A percentile compares a stretch with the other conserved stretches of the same genome.
These are phyloP conservation scores for Colletotrichum orbiculare DNA, from an alignment of 2,329 filamentous ascomycete species.

Conservation along the genomic window DNA sequence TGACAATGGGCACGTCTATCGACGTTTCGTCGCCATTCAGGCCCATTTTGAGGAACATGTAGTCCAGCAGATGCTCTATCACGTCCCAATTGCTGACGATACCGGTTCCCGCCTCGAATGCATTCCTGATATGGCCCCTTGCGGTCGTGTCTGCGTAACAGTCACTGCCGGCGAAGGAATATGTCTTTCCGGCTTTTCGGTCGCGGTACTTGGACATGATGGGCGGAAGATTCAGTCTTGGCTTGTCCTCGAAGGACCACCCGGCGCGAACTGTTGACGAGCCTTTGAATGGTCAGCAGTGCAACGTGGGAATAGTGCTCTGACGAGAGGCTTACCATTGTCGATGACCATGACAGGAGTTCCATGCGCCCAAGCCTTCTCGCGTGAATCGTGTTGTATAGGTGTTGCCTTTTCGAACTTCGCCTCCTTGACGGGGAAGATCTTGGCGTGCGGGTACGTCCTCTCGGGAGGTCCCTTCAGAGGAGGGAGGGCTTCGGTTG, in stretches of 20 bases:
- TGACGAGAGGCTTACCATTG: constrained; percentile 76
- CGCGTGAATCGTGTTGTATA: constrained; percentile 74
- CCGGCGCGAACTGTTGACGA: constrained; percentile 90
- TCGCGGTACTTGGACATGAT: constrained; percentile 97
- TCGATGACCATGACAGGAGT: constrained; percentile 92
- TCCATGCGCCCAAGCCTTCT: constrained; percentile 69
- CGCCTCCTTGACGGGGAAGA: constrained; percentile 72
- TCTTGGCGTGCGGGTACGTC: constrained; percentile 63
- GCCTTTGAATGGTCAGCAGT: constrained; percentile 61
- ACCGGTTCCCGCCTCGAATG: constrained; percentile 90
- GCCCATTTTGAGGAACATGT: constrained; percentile 93
- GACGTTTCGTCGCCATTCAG: constrained; percentile 79
- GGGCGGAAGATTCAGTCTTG: constrained; percentile 83
- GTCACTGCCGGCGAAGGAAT: constrained; percentile 91
- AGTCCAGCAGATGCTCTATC: constrained; percentile 94
- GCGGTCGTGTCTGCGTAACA: constrained; percentile 96
- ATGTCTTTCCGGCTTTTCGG: constrained; percentile 90
- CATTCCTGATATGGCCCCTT: constrained; percentile 87
- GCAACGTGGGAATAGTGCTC: background rate
- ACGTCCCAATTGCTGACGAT: constrained; percentile 98
- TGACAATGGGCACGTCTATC: constrained; percentile 88
- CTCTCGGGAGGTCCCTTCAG: constrained; percentile 53
- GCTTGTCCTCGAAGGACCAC: constrained; percentile 92
- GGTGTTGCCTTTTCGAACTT: constrained; percentile 67
- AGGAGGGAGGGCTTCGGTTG: constrained; percentile 56